Evolutionary conservation across 169 alveolate species (phyloP), one percentile per base, ranked within the genome.

Genomic region (Cryptosporidium muris): DNA sequence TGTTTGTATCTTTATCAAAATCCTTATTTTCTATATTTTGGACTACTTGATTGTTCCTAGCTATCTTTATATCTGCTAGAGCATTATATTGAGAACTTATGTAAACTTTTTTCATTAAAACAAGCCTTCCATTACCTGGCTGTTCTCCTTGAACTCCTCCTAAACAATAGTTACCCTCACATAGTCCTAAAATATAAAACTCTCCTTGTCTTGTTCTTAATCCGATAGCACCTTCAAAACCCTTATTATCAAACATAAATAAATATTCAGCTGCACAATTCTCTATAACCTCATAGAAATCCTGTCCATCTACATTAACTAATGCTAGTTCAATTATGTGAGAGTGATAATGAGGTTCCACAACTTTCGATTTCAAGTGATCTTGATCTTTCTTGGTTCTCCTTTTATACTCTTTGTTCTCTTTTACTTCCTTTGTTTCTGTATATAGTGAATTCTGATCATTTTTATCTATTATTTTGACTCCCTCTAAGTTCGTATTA

Each of bases 221-320:
- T 58, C 85, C 85, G 4, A 74, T 45, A 43, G 85, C 85, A 6
- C 85, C 85, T 25, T 74, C 85, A 74, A 74, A 74, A 6, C 85
- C 85, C 52, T 74, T 74, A 16, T 74, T 74, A 58, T 74, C 85
- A 56, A 74, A 74, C 12, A 40, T 58, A 58, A 74, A 74, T 16
- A 40, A 40, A 7, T 74, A 68, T 37, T 74, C 85, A 8, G 85
- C 68, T 25, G 53, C 60, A 42, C 85, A 74, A 6, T 66, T 74
- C 37, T 74, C 85, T 37, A 74, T 25, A 37, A 74, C 85, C 54
- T 74, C 85, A 58, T 74, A 74, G 3, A 68, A 74, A 5, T 74
- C 85, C 2, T 45, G 64, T 45, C 60, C 60, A 74, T 74, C 60
- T 42, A 74, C 85, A 3, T 74, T 58, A 40, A 74, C 85, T 7